phyloP scores from a whole-genome alignment of 768 basidiomycete species.

The Phanerochaete sordida region DNA sequence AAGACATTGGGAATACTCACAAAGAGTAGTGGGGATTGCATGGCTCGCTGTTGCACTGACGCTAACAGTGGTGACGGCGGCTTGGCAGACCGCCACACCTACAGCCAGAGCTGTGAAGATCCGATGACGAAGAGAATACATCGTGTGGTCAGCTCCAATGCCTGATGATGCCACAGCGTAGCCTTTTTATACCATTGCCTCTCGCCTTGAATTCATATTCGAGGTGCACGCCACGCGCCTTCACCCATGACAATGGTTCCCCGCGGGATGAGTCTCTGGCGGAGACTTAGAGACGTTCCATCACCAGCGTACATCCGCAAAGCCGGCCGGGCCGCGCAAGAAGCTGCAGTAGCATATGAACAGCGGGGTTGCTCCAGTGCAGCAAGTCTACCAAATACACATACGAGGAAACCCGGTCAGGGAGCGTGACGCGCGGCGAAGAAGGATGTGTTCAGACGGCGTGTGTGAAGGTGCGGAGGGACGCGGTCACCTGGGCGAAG shows the following conservation, averaged over 20 bases:
- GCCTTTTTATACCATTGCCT: neutral
- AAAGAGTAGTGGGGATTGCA: conserved; percentile 47
- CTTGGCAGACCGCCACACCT: neutral
- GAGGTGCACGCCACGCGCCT: neutral
- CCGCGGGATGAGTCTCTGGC: neutral
- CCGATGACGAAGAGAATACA: neutral
- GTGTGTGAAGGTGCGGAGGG: neutral
- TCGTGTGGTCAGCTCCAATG: neutral
- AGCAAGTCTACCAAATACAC: neutral
- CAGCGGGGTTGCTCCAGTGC: neutral
- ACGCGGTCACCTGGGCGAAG: neutral
- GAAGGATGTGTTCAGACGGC: neutral
- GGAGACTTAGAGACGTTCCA: neutral
- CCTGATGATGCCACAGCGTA: neutral
- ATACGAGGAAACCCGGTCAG: neutral
- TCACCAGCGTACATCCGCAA: neutral
- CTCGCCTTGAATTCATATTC: neutral
- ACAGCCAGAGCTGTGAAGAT: neutral
- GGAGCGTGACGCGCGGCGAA: neutral
- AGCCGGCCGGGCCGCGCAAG: neutral
- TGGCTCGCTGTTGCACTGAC: conserved; percentile 48
- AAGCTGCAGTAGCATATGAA: neutral
- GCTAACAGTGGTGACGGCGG: conserved; percentile 30
- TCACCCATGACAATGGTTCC: neutral
- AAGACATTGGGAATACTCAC: conserved; percentile 29